Conservation (phyloP, 805 yeast species). For the Teunomyces panamensis region DNA sequence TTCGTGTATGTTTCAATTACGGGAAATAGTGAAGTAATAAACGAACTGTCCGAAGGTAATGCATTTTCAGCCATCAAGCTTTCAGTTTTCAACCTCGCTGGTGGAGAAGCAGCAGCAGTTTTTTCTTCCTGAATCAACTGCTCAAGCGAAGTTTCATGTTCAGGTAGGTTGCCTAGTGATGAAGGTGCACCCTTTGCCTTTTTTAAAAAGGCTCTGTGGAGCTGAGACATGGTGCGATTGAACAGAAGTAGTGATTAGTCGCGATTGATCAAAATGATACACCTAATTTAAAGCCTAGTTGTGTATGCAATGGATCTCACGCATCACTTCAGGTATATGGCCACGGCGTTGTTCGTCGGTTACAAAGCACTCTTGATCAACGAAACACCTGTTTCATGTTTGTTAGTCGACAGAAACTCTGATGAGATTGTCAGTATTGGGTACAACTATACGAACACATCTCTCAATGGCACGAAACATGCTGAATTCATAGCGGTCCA, state of each 20-base stretch:
- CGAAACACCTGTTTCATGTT: slow-evolving; percentile 86
- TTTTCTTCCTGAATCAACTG: not conserved
- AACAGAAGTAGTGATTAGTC: not conserved
- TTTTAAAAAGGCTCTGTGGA: slow-evolving; percentile 10
- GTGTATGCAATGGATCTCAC: slow-evolving; percentile 8
- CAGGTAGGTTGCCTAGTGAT: not conserved
- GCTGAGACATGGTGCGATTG: slow-evolving; percentile 11
- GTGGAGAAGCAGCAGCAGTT: not conserved
- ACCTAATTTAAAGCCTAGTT: too few relatives aligned
- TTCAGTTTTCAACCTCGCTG: too few relatives aligned
- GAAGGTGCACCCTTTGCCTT: slow-evolving; percentile 2
- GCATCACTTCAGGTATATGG: slow-evolving; percentile 44
- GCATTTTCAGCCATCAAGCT: too few relatives aligned
- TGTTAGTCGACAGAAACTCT: slow-evolving; percentile 41
- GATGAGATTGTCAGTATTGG: slow-evolving; percentile 66
- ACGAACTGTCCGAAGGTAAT: not conserved
- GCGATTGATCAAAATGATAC: not conserved
- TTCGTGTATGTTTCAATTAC: slow-evolving; percentile 16
- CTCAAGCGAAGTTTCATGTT: not conserved
- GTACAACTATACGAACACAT: slow-evolving; percentile 80
- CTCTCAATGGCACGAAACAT: slow-evolving; percentile 84
- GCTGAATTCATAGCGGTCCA: slow-evolving; percentile 88
- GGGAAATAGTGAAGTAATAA: slow-evolving; percentile 12
- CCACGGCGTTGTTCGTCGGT: slow-evolving; percentile 54
- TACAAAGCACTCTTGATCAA: slow-evolving; percentile 57